Conservation (phyloP, 1,284 basidiomycete genomes). For the Rhodotorula sp. region DNA sequence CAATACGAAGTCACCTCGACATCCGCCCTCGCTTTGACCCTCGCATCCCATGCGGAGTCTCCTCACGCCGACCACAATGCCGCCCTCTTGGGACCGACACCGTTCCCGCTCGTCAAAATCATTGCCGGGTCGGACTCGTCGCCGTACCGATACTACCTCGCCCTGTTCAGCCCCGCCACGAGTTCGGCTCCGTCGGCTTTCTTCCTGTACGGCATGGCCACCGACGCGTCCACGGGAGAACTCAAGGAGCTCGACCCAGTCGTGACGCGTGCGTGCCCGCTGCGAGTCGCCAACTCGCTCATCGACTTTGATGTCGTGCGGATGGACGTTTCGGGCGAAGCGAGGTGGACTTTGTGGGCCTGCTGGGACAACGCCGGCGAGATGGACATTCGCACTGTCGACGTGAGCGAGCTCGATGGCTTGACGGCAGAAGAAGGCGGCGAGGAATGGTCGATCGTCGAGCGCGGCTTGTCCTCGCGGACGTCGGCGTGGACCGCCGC, state of each 20-base stretch:
- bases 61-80: slow-evolving; percentile 15
- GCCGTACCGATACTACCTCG: slow-evolving; percentile 48
- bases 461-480: slow-evolving; percentile 1
- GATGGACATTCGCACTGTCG: slow-evolving; percentile 31
- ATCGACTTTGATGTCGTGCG: slow-evolving; percentile 50
- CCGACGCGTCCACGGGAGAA: slow-evolving; percentile 39
- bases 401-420: slow-evolving; percentile 40
- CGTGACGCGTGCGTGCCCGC: slow-evolving; percentile 45
- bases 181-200: slow-evolving; percentile 45
- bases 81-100: slow-evolving; percentile 28
- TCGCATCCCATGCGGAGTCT: slow-evolving; percentile 21
- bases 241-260: slow-evolving; percentile 45
- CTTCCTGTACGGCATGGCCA: slow-evolving; percentile 49
- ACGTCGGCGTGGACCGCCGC: slow-evolving; percentile 57
- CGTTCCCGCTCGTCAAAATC: slow-evolving; percentile 47
- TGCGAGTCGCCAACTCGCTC: slow-evolving; percentile 44
- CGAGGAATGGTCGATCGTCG: slow-evolving; percentile 46
- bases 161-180: slow-evolving; percentile 49
- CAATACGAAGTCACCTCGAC: slow-evolving; percentile 36
- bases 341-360: slow-evolving; percentile 50
- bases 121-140: slow-evolving; percentile 44
- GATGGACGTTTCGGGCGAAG: slow-evolving; percentile 42
- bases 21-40: slow-evolving; percentile 38
- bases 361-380: slow-evolving; percentile 51
- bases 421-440: slow-evolving; percentile 44